Evolutionary conservation across 2,329 filamentous ascomycete species (phyloP), one percentile per base, ranked within the genome.

Genomic region (Nemania bipapillata): DNA sequence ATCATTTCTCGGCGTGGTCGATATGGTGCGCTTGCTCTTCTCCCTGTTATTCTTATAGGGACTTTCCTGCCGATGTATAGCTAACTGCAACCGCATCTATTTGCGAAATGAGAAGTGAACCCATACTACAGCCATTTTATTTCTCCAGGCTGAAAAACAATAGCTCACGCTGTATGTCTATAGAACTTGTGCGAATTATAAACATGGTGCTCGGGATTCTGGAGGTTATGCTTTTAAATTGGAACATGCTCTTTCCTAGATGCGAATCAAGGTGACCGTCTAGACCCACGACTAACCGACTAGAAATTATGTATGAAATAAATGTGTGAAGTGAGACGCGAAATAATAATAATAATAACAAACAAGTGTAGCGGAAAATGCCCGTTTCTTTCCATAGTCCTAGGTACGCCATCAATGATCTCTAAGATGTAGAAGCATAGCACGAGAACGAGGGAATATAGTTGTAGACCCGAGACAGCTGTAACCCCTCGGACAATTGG

Each of bases 241-340:
- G 42, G 35, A 63, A 64, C 40, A 64, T 64, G 61, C 61, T 65
- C 60, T 65, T 68, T 56, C 68, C 57, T 65, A 64, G 61, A 70
- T 69, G 68, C 68, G 68, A 70, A 67, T 70, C 68, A 70, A 58
- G 37, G 50, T 68, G 54, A 64, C 64, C 67, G 45, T 70, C 68
- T 67, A 70, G 64, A 62, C 60, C 63, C 65, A 55, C 40, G 40
- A 64, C 50, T 60, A 55, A 52, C 50, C 52, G 32, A 67, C 66
- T 69, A 56, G 49, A 63, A 54, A 69, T 66, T 62, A 69, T 58
- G 52, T 62, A 62, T 63, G 58, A 57, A 66, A 63, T 49, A 49
- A 32, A 49, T 28, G 37, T 49, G 37, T 63, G 55, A 59, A 35
- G 28, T 32, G 52, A 55, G 32, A 45, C 20, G 26, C 30, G 26